Conservation (phyloP, 2,329 filamentous ascomycete genomes). For the Pseudocercospora cruenta region DNA sequence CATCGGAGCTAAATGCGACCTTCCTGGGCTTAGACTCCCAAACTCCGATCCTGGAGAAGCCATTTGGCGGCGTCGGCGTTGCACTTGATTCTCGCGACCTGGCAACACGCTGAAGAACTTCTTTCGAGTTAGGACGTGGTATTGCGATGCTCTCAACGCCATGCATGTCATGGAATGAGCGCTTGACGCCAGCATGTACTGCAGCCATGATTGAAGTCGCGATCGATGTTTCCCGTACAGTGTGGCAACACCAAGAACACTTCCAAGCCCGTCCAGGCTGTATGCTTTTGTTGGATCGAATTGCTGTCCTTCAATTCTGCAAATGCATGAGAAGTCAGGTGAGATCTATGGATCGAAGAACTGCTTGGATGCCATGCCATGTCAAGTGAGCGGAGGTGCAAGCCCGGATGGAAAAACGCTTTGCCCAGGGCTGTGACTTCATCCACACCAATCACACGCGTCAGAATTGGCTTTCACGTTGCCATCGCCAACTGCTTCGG, state of each 20-base stretch:
- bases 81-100: slow-evolving; percentile 25
- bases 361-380: not conserved
- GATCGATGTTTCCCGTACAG: not conserved
- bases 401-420: not conserved
- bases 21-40: slow-evolving; percentile 24
- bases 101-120: slow-evolving; percentile 20
- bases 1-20: slow-evolving; percentile 58
- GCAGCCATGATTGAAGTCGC: slow-evolving; percentile 26
- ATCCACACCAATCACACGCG: not conserved
- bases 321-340: slow-evolving; percentile 13
- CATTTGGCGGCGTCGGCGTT: slow-evolving; percentile 27
- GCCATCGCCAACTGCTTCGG: not conserved
- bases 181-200: slow-evolving; percentile 37
- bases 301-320: not conserved
- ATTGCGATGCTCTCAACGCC: slow-evolving; percentile 17
- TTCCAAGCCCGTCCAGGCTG: not conserved
- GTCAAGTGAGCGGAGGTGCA: not conserved
- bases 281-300: not conserved
- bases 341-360: not conserved
- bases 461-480: not conserved
- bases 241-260: not conserved
- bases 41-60: not conserved
- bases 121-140: slow-evolving; percentile 20
- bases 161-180: slow-evolving; percentile 35
- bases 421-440: not conserved